Evolutionary conservation across 1,284 basidiomycete genomes (phyloP), one percentile per base, ranked within the genome.

Genomic region (Melampsora americana): DNA sequence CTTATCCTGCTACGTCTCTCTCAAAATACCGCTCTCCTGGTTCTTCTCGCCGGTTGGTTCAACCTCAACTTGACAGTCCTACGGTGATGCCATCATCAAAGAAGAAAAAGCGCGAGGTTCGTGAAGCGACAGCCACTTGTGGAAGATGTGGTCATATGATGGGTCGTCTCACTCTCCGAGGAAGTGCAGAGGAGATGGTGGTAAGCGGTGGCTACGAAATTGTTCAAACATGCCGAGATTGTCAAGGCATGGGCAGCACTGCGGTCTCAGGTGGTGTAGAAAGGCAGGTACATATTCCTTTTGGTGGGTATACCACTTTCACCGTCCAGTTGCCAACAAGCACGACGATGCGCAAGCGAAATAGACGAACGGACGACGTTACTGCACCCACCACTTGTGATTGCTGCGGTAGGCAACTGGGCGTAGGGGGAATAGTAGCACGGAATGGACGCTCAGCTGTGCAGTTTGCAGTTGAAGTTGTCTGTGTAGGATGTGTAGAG

Each of bases 381-480:
- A 75, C 73, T 2, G 73, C 73, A 44, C 66, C 59, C 3, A 75
- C 73, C 2, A 75, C 73, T 50, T 75, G 73, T 26, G 73, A 75
- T 42, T 75, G 73, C 56, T 75, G 73, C 32, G 66, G 64, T 2
- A 60, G 73, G 66, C 66, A 75, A 62, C 60, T 68, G 5, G 73
- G 71, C 32, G 53, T 74, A 26, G 71, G 71, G 1, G 73, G 73
- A 32, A 68, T 75, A 44, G 73, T 75, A 5, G 64, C 73, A 14
- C 56, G 60, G 39, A 75, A 75, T 28, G 73, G 73, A 30, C 50
- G 73, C 30, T 75, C 73, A 48, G 73, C 73, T 23, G 62, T 75
- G 46, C 73, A 75, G 62, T 75, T 75, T 59, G 73, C 66, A n/a
- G 66, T 75, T 11, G 73, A 75, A 60, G 66, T 75, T 59, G 66